These are phyloP conservation scores for Verticillium alfalfae DNA, from an alignment of 2,329 filamentous ascomycete species.

Conservation along the genomic window DNA sequence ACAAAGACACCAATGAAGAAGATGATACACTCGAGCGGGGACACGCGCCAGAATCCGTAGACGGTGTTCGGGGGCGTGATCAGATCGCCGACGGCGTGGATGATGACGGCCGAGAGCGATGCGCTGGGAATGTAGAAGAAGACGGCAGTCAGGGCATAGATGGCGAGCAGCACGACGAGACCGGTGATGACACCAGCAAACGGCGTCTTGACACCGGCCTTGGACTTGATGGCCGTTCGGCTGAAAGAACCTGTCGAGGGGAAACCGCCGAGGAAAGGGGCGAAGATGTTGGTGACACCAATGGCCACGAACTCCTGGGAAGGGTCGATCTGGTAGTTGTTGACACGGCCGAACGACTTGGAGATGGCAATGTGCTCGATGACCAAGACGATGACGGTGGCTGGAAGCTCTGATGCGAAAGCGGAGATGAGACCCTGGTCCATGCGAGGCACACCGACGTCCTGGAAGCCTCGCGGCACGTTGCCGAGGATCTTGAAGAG, in stretches of 20 bases:
- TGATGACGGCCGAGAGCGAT: constrained; percentile 80
- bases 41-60: constrained; percentile 93
- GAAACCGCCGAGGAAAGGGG: constrained; percentile 87
- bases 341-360: constrained; percentile 92
- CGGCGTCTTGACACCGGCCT: constrained; percentile 88
- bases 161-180: constrained; percentile 76
- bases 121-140: constrained; percentile 92
- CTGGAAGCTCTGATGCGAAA: constrained; percentile 71
- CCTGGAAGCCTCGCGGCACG: constrained; percentile 81
- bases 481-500: constrained; percentile 67
- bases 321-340: constrained; percentile 93
- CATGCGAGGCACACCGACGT: constrained; percentile 68
- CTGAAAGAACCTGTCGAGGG: constrained; percentile 94
- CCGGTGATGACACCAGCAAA: constrained; percentile 88
- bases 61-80: constrained; percentile 87
- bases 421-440: constrained; percentile 59
- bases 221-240: constrained; percentile 93
- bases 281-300: constrained; percentile 82
- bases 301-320: constrained; percentile 96
- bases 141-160: constrained; percentile 80
- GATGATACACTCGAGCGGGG: constrained; percentile 82
- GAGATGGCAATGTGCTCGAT: constrained; percentile 97
- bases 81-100: constrained; percentile 89
- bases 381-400: constrained; percentile 85
- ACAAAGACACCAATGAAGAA: constrained; percentile 92